Evolutionary conservation across 2,329 filamentous ascomycete species (phyloP).

Genomic region (Stagonosporopsis rhizophila): DNA sequence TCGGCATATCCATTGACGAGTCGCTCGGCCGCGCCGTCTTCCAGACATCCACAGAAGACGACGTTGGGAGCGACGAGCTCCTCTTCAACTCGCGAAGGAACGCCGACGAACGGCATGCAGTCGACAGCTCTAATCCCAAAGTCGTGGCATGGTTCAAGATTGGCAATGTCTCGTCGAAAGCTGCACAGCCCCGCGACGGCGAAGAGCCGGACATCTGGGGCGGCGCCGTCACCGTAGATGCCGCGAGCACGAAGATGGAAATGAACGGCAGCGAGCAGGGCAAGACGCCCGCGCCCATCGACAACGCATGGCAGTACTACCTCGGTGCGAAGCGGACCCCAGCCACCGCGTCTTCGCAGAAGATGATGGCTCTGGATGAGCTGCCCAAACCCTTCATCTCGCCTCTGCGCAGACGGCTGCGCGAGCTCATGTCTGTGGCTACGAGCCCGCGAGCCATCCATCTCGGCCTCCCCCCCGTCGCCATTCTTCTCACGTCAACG

Average conservation of each 20-base stretch:
- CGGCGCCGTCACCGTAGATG: slow-evolving; percentile 84
- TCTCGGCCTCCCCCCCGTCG: slow-evolving; percentile 84
- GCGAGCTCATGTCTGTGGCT: slow-evolving; percentile 85
- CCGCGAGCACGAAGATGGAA: slow-evolving; percentile 84
- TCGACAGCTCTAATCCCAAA: slow-evolving; percentile 33
- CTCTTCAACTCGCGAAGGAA: slow-evolving; percentile 57
- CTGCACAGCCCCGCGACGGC: slow-evolving; percentile 60
- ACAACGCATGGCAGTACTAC: slow-evolving; percentile 89
- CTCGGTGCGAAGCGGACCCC: slow-evolving; percentile 76
- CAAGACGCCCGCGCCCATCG: slow-evolving; percentile 76
- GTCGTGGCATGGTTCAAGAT: slow-evolving; percentile 91
- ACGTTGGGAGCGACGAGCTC: slow-evolving; percentile 61
- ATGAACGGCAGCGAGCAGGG: slow-evolving; percentile 88
- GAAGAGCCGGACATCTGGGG: slow-evolving; percentile 80
- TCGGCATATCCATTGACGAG: slow-evolving; percentile 89
- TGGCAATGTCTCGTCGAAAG: slow-evolving; percentile 63
- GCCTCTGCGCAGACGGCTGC: slow-evolving; percentile 66
- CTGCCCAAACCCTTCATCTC: slow-evolving; percentile 54
- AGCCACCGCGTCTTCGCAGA: slow-evolving; percentile 61
- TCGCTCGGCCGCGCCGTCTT: slow-evolving; percentile 82
- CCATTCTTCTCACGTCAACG: slow-evolving; percentile 86
- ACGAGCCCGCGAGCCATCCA: slow-evolving; percentile 88
- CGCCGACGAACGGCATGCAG: slow-evolving; percentile 23
- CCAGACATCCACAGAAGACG: slow-evolving; percentile 75
- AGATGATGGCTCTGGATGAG: slow-evolving; percentile 59